Conservation (phyloP, 2,329 filamentous ascomycete genomes). For the Mollisia scopiformis region DNA sequence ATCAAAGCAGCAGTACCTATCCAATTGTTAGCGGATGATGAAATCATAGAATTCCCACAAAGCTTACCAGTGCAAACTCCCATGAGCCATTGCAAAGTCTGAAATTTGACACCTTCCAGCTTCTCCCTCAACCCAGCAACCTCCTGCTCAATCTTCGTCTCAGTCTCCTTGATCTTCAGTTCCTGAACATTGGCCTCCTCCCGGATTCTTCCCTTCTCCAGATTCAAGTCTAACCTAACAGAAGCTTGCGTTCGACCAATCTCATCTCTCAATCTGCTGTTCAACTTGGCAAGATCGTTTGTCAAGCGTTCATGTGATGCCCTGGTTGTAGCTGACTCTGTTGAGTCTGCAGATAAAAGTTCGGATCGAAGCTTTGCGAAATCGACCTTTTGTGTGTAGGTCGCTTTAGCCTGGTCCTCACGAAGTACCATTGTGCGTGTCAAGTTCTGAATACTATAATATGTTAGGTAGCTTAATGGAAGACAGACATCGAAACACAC, state of each 20-base stretch:
- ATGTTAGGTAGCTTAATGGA: slow-evolving; percentile 9
- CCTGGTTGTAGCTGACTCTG: slow-evolving; percentile 85
- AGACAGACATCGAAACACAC: slow-evolving; percentile 41
- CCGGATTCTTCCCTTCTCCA: slow-evolving; percentile 94
- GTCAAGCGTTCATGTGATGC: slow-evolving; percentile 89
- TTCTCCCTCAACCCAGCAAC: slow-evolving; percentile 88
- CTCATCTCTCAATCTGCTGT: slow-evolving; percentile 86
- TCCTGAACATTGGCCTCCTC: slow-evolving; percentile 97
- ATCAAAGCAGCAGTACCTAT: slow-evolving; percentile 62
- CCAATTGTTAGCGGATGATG: slow-evolving; percentile 16
- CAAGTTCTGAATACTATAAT: slow-evolving; percentile 83
- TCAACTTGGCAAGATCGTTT: slow-evolving; percentile 94
- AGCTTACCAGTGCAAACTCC: slow-evolving; percentile 66
- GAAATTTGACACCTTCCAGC: slow-evolving; percentile 96
- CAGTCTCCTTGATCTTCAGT: slow-evolving; percentile 97
- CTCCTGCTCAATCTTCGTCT: slow-evolving; percentile 98
- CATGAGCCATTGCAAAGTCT: slow-evolving; percentile 97
- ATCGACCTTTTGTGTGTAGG: slow-evolving; percentile 89
- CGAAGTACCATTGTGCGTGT: slow-evolving; percentile 97
- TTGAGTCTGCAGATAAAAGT: slow-evolving; percentile 87
- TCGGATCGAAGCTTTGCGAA: slow-evolving; percentile 97
- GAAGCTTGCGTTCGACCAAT: slow-evolving; percentile 93
- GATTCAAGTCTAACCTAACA: slow-evolving; percentile 87
- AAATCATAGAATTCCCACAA: neutral
- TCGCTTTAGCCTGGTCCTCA: slow-evolving; percentile 85